Conservation (phyloP, 495 filamentous ascomycete genomes). For the Lindgomyces ingoldianus region DNA sequence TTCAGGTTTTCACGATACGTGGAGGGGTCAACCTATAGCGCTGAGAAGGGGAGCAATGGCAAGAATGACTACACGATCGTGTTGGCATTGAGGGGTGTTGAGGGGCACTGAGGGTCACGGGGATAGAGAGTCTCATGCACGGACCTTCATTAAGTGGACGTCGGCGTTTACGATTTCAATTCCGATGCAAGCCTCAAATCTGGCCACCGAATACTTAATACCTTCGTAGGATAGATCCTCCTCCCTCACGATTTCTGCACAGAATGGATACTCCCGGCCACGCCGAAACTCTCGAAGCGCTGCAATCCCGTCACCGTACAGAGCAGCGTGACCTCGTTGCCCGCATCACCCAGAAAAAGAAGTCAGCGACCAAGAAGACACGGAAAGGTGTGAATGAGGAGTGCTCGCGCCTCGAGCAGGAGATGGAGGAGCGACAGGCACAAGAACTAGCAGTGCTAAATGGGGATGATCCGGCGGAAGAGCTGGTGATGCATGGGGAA, state of each 20-base stretch:
- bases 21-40: too few species aligned
- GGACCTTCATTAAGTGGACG: too few species aligned
- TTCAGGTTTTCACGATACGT: too few species aligned
- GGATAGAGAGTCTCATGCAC: too few species aligned
- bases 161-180: too few species aligned
- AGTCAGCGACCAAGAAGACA: constrained; percentile 92
- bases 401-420: constrained; percentile 44
- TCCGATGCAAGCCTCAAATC: not conserved
- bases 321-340: constrained; percentile 84
- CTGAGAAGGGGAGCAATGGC: too few species aligned
- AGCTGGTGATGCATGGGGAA: constrained; percentile 6
- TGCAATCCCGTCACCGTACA: constrained; percentile 79
- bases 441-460: constrained; percentile 62
- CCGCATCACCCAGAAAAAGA: constrained; percentile 90
- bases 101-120: too few species aligned
- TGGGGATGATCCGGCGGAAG: constrained; percentile 15
- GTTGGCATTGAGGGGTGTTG: too few species aligned
- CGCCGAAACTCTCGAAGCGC: constrained; percentile 31
- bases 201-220: not conserved
- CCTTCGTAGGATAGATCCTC: too few species aligned
- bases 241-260: not conserved
- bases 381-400: constrained; percentile 79
- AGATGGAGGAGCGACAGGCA: constrained; percentile 47
- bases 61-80: too few species aligned
- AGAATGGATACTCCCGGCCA: not conserved